phyloP scores from a whole-genome alignment of 441 rosid species.

The Isatis lusitanica region DNA sequence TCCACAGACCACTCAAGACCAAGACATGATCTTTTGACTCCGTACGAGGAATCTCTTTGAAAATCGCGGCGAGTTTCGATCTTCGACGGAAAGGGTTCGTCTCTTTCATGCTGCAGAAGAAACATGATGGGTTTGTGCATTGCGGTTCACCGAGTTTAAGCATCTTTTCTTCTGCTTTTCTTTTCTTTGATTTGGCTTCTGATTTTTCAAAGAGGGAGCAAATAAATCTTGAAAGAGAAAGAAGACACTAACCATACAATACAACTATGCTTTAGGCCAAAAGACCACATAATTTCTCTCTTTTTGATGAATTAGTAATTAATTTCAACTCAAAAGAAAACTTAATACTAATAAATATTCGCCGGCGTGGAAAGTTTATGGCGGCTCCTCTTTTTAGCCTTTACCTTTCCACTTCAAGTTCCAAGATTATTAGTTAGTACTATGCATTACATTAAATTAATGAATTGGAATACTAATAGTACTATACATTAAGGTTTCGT shows the following conservation, averaged over 20 bases:
- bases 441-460: neutral
- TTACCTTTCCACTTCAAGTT: conserved; percentile 38
- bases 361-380: conserved; percentile 36
- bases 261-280: conserved; percentile 6
- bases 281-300: conserved; percentile 7
- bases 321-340: neutral
- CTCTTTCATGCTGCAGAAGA: conserved; percentile 83
- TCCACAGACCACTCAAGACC: conserved; percentile 77
- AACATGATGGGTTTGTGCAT: conserved; percentile 58
- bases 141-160: conserved; percentile 24
- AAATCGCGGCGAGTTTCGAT: conserved; percentile 50
- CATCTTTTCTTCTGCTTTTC: conserved; percentile 29
- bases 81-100: conserved; percentile 51
- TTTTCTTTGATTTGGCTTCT: conserved; percentile 5
- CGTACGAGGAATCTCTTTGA: conserved; percentile 60
- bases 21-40: conserved; percentile 65
- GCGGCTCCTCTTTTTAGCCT: conserved; percentile 34
- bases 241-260: neutral
- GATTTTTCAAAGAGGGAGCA: neutral
- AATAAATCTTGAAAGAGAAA: conserved; percentile 23
- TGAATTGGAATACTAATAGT: neutral
- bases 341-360: conserved; percentile 7
- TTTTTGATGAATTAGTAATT: neutral
- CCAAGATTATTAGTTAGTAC: conserved; percentile 19
- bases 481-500: conserved; percentile 20